These are phyloP conservation scores for Aureobasidium leucospermi DNA, from an alignment of 2,329 filamentous ascomycete genomes.

Conservation along the genomic window DNA sequence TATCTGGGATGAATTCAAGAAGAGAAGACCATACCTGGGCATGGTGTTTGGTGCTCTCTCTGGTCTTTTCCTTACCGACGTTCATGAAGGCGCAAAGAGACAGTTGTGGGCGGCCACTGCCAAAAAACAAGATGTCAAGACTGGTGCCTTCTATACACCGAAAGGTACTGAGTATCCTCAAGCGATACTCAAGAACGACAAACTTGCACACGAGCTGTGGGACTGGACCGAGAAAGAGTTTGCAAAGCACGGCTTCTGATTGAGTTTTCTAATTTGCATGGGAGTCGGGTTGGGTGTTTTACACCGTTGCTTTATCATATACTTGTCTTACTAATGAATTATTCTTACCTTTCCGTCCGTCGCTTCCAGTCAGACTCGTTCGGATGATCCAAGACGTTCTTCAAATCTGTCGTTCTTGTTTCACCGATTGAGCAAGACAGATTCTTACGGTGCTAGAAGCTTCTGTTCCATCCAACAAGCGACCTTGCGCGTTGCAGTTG, in stretches of 20 bases:
- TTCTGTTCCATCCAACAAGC: too few species aligned
- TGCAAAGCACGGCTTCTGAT: constrained; percentile 1
- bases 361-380: too few species aligned
- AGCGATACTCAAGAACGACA: constrained; percentile 23
- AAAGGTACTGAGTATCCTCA: constrained; percentile 26
- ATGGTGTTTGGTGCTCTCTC: neutral
- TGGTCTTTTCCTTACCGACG: constrained; percentile 16
- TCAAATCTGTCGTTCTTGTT: too few species aligned
- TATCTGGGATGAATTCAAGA: constrained; percentile 23
- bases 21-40: constrained; percentile 15
- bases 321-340: too few species aligned
- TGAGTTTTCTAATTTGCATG: neutral
- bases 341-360: too few species aligned
- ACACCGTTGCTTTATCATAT: too few species aligned
- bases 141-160: constrained; percentile 33
- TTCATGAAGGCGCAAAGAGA: constrained; percentile 22
- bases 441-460: too few species aligned
- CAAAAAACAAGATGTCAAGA: constrained; percentile 16
- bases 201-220: constrained; percentile 29
- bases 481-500: too few species aligned
- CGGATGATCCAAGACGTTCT: too few species aligned
- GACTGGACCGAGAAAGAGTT: constrained; percentile 25
- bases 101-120: constrained; percentile 24
- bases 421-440: too few species aligned
- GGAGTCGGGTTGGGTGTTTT: too few species aligned